phyloP scores from a whole-genome alignment of 352 stramenopile genomes.

The Pythium aphanidermatum region DNA sequence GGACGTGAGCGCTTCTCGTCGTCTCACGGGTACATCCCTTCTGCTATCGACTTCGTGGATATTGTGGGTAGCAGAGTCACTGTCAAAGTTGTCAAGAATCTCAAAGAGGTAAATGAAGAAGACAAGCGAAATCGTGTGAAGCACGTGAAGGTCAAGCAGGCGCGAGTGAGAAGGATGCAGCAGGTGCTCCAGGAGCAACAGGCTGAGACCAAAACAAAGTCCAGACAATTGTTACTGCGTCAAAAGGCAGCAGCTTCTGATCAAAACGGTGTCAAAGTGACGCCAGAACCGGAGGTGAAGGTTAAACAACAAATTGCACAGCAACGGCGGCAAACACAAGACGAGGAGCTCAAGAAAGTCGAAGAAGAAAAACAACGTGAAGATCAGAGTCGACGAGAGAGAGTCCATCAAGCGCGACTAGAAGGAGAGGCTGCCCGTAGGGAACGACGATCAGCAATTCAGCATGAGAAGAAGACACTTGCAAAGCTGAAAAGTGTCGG shows the following conservation, averaged over 20 bases:
- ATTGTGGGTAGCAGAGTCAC: slow-evolving; percentile 6
- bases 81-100: slow-evolving; percentile 6
- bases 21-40: slow-evolving; percentile 5
- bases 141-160: slow-evolving; percentile 4
- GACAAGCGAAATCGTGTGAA: slow-evolving; percentile 1
- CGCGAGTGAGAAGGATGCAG: not conserved
- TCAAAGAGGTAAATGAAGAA: slow-evolving; percentile 14
- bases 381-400: not conserved
- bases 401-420: not conserved
- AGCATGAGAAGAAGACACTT: slow-evolving; percentile 10
- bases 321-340: slow-evolving; percentile 1
- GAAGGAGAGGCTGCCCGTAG: not conserved
- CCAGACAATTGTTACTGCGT: not conserved
- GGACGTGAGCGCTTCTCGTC: slow-evolving; percentile 1
- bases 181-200: slow-evolving; percentile 10
- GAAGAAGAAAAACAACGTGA: not conserved
- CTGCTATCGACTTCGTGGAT: slow-evolving; percentile 10
- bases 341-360: no score
- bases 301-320: slow-evolving; percentile 1
- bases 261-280: no score
- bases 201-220: slow-evolving; percentile 8
- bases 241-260: no score
- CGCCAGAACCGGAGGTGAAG: no score
- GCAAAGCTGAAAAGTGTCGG: slow-evolving; percentile 11
- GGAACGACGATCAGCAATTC: not conserved